Conservation (phyloP, 2,329 filamentous ascomycete genomes). For the Aspergillus fumigatus region DNA sequence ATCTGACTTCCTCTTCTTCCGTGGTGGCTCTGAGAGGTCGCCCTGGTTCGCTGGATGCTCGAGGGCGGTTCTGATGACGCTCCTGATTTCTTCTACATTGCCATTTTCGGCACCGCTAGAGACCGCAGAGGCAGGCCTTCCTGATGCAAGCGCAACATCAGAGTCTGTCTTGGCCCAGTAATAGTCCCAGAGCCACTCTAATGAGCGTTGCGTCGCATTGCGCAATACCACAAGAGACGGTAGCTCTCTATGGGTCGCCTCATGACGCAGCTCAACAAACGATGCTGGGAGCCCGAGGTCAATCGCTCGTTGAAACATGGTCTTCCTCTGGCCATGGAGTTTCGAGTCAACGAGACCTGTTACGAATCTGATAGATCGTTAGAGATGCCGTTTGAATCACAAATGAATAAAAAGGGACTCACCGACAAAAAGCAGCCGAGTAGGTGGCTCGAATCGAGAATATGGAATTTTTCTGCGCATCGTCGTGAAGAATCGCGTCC, state of each 20-base stretch:
- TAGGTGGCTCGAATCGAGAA: constrained; percentile 44
- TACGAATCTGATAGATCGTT: constrained; percentile 33
- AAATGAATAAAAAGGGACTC: constrained; percentile 9
- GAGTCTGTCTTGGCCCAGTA: constrained; percentile 65
- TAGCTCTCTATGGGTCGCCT: constrained; percentile 84
- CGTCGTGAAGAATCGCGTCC: constrained; percentile 43
- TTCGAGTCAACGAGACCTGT: constrained; percentile 44
- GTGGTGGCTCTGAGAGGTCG: constrained; percentile 13
- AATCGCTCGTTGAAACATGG: constrained; percentile 43
- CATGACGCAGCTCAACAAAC: constrained; percentile 85
- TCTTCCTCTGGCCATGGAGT: constrained; percentile 36
- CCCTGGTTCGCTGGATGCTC: constrained; percentile 10
- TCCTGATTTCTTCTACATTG: constrained; percentile 12
- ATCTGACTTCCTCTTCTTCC: constrained; percentile 28
- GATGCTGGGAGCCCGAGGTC: constrained; percentile 51
- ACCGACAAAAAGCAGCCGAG: constrained; percentile 44
- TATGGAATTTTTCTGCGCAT: constrained; percentile 37
- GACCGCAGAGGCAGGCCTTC: not conserved
- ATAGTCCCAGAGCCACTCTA: constrained; percentile 83
- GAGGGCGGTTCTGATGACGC: constrained; percentile 16
- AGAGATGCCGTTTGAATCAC: not conserved
- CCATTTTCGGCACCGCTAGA: constrained; percentile 6
- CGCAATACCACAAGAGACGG: constrained; percentile 71
- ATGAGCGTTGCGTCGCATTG: constrained; percentile 62
- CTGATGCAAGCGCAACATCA: constrained; percentile 6